These are phyloP conservation scores for Backusella tuberculispora DNA, from an alignment of 192 early-diverging fungal species.

Conservation along the genomic window DNA sequence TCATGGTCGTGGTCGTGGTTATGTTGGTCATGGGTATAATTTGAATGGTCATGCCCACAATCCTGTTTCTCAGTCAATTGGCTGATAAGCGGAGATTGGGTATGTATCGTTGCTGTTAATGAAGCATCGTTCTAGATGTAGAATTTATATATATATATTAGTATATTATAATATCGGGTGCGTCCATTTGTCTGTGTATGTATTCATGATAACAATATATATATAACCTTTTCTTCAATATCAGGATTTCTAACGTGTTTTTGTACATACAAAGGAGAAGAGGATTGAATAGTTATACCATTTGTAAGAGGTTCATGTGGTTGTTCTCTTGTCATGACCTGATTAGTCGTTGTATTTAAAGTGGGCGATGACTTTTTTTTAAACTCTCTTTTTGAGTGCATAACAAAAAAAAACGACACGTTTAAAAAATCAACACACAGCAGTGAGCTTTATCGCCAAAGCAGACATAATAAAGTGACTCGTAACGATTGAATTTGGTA, in stretches of 20 bases:
- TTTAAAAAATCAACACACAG: not conserved
- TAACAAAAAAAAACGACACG: not conserved
- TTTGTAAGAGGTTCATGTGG: not conserved
- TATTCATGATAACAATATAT: too few relatives aligned
- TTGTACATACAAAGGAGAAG: conserved; percentile 2
- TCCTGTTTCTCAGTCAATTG: conserved; percentile 19
- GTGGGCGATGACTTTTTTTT: not conserved
- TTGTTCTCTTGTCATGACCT: conserved; percentile 10
- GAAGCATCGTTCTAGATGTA: not conserved
- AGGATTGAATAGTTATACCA: conserved; percentile 17
- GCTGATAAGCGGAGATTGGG: conserved; percentile 18
- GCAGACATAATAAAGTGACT: too few relatives aligned
- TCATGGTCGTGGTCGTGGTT: not conserved
- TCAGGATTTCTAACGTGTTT: conserved; percentile 5
- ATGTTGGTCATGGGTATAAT: conserved; percentile 31
- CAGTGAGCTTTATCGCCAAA: not conserved
- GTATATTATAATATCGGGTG: not conserved
- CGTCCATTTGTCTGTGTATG: too few relatives aligned
- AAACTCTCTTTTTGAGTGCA: conserved; percentile 8
- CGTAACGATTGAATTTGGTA: too few relatives aligned
- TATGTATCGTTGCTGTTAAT: not conserved
- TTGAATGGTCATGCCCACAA: conserved; percentile 7
- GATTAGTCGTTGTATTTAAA: not conserved
- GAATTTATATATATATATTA: not conserved
- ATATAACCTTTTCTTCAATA: not conserved